phyloP scores from a whole-genome alignment of 768 basidiomycete species.

The Mrakia frigida region DNA sequence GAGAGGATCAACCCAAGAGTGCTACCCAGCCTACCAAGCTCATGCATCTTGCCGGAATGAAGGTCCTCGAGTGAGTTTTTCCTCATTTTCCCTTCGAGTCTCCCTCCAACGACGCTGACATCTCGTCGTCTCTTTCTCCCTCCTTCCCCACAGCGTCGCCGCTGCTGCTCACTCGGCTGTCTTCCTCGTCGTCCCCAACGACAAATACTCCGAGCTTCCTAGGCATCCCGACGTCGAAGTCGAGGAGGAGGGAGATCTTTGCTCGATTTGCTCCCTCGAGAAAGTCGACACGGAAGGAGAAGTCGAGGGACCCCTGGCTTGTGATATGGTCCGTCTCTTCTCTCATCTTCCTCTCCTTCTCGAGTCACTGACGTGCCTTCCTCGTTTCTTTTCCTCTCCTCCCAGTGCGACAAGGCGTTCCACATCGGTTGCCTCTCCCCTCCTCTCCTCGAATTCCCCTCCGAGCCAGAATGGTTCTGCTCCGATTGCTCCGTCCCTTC shows the following conservation, averaged over 20 bases:
- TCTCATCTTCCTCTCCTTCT: background rate
- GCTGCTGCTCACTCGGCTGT: slow-evolving; percentile 6
- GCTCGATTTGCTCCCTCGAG: background rate
- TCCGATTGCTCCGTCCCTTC: background rate
- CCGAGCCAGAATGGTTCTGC: slow-evolving; percentile 65
- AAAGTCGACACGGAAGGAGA: background rate
- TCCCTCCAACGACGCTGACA: background rate
- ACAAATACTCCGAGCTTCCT: slow-evolving; percentile 27
- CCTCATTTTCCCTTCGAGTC: background rate
- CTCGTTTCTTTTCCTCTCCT: background rate
- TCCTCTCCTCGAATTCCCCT: slow-evolving; percentile 68
- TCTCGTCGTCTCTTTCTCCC: background rate
- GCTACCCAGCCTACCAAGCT: slow-evolving; percentile 52
- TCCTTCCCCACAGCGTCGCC: slow-evolving; percentile 20
- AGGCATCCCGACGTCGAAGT: slow-evolving; percentile 16
- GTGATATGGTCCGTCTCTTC: slow-evolving; percentile 8
- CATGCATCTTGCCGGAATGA: slow-evolving; percentile 64
- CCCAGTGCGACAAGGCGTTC: slow-evolving; percentile 80
- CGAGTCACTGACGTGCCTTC: background rate
- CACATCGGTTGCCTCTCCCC: slow-evolving; percentile 77
- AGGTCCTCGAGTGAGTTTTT: slow-evolving; percentile 65
- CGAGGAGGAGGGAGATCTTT: background rate
- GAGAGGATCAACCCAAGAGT: slow-evolving; percentile 53
- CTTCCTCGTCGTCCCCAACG: slow-evolving; percentile 21
- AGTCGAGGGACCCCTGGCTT: slow-evolving; percentile 2